Base-by-base conservation (phyloP, 306 rosid species). In the Vigna angularis region DNA sequence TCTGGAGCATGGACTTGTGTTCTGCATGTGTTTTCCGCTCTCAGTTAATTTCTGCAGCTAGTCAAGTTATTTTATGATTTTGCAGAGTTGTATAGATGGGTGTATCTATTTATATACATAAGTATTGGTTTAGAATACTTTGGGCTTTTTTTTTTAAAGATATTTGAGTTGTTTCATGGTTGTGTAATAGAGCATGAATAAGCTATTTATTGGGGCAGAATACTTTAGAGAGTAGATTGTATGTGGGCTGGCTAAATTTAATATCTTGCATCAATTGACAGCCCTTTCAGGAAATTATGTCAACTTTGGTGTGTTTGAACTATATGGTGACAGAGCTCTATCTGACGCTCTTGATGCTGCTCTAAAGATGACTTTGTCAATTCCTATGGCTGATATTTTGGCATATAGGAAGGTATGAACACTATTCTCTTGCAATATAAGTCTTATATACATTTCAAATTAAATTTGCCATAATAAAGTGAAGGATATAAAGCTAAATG, bases 201-300 rank as follows among this genome's bases (percentile, higher is more conserved):
- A 4, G 42, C 9, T 59, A 26, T 59, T 22, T 59, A 59, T 28
- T 14, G 9, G 11, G 44, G 16, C 12, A 15, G 4, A 28, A 32
- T 32, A 28, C 10, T 28, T 59, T 13, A 61, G 17, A 61, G 17
- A 61, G 66, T 61, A 15, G 44, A 61, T 73, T 38, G 34, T 72
- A 38, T 71, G 47, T 16, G 30, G 6, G 16, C 3, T 11, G 22
- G 9, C 79, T 90, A 62, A 84, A 49, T 73, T 50, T 74, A 36
- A 51, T 47, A 12, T 78, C 17, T 81, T 53, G 16, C 76, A 8
- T 59, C 68, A 67, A 80, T 69, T 85, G 78, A 83, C 91, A 95
- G 98, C 98, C 63, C 98, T 95, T 82, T 82, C 96, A 79, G 98
- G 98, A 83, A 95, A 95, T 72, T 95, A 95, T 85, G 97, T 92